Base-by-base conservation (phyloP, 192 early-diverging fungal genomes). In the Entomortierella chlamydospora region DNA sequence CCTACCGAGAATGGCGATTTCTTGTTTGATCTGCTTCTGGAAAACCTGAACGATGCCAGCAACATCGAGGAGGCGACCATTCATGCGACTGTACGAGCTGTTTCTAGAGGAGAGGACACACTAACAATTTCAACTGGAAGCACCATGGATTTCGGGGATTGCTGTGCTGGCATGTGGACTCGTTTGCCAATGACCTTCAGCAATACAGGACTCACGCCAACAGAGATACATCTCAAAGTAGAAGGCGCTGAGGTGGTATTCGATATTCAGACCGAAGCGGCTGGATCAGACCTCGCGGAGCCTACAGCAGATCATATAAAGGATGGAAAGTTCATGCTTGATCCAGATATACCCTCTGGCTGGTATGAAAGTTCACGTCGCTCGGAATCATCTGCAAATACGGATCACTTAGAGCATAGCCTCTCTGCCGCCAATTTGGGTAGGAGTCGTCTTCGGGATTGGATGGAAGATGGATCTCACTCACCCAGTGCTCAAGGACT, bases 141-240 rank as follows among this genome's bases (percentile, higher is more conserved):
- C 73, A 82, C 84, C 42, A 64, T 99, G 28, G 95, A 98, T 74
- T 99, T 99, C 87, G 95, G 95, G 43, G 95, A 98, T 68, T 97
- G 96, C 72, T 91, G 88, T 66, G 93, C 94, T 43, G 97, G 97
- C n/a, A 69, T 85, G n/a, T 94, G 94, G 93, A 91, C 90, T 25
- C 89, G 89, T 60, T 89, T 94, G 69, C 87, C 91, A 45, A 81
- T 98, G 7, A 84, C 92, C 1, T 78, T 99, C 33, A 92, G 89
- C 34, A 99, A 98, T 73, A 83, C 96, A 22, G 88, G 92, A 43
- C 92, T 94, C 13, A 60, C 78, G 11, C 86, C 92, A 0, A 79
- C 97, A 4, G 94, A 95, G 30, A 86, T 99, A 49, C 87, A 87
- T 39, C 93, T 98, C 56, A 83, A 68, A 49, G 83, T 83, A 30